Conservation (phyloP, 1,284 basidiomycete genomes). For the Amylostereum areolatum region DNA sequence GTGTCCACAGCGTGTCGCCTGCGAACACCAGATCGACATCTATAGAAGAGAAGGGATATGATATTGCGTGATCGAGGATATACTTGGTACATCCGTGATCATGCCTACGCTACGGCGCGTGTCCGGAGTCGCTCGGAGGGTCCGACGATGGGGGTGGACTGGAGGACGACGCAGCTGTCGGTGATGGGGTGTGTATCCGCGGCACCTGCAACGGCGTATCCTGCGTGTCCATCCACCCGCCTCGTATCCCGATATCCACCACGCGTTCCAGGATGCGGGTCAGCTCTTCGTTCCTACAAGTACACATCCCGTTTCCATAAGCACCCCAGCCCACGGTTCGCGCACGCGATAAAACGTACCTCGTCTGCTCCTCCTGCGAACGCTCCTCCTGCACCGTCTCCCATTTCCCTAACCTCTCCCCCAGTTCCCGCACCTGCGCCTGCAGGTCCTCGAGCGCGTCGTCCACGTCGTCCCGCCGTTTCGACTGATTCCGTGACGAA, state of each 20-base stretch:
- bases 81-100: too few species aligned
- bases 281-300: constrained; percentile 56
- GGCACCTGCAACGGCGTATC: constrained; percentile 47
- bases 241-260: constrained; percentile 65
- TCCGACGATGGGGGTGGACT: too few species aligned
- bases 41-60: too few species aligned
- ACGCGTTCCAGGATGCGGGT: constrained; percentile 62
- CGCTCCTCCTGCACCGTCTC: too few species aligned
- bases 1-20: too few species aligned
- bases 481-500: constrained; percentile 65
- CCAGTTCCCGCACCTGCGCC: constrained; percentile 40
- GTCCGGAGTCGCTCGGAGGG: too few species aligned
- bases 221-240: constrained; percentile 62
- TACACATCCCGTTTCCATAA: too few species aligned
- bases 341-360: constrained; percentile 35
- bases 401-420: constrained; percentile 40
- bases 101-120: too few species aligned
- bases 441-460: constrained; percentile 64
- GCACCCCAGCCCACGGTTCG: too few species aligned
- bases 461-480: constrained; percentile 69
- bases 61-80: too few species aligned
- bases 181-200: constrained; percentile 28
- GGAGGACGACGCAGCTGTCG: not conserved
- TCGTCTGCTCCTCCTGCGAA: constrained; percentile 34
- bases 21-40: too few species aligned